Base-by-base conservation (phyloP, 768 basidiomycete species). In the Kwoniella sp. region DNA sequence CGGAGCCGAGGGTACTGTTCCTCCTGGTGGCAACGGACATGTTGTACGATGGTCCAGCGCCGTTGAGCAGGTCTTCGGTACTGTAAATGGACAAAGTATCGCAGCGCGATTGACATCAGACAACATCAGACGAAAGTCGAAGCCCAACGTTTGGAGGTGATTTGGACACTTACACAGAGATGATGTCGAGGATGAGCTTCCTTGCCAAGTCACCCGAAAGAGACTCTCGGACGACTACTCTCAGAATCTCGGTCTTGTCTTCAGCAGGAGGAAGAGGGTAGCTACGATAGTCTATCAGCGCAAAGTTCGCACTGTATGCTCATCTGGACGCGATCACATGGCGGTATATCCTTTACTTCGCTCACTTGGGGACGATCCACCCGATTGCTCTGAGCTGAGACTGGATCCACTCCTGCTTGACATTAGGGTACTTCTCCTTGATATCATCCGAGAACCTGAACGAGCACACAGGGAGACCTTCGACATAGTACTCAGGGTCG, bases 151-250 rank as follows among this genome's bases (percentile, higher is more conserved):
- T n/a, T n/a, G n/a, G n/a, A n/a, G n/a, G n/a, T n/a, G n/a, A n/a
- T n/a, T n/a, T n/a, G n/a, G n/a, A n/a, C n/a, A 65, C 73, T 64
- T 60, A 74, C 67, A 69, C 70, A 26, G 64, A 29, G n/a, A 78
- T 55, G 52, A 78, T 76, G 51, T 78, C 74, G 10, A 24, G 46
- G 53, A 78, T 74, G 46, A 78, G 64, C 53, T 72, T 74, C 26
- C 71, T 55, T 36, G 62, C 60, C 10, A 78, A 53, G 56, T 78
- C 77, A 37, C 72, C 84, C 57, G 83, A 85, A 48, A 87, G 77
- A 0, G 83, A 85, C 72, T 86, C 85, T 27, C 86, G 82, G 19
- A 87, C 83, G 40, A 87, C 87, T 22, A 86, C 86, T 59, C 87
- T 85, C 55, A 88, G 81, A 63, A 87, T 81, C 59, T 88, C 86